Evolutionary conservation across 1,284 basidiomycete species (phyloP), one percentile per base, ranked within the genome.

Genomic region (Ustilago curta): DNA sequence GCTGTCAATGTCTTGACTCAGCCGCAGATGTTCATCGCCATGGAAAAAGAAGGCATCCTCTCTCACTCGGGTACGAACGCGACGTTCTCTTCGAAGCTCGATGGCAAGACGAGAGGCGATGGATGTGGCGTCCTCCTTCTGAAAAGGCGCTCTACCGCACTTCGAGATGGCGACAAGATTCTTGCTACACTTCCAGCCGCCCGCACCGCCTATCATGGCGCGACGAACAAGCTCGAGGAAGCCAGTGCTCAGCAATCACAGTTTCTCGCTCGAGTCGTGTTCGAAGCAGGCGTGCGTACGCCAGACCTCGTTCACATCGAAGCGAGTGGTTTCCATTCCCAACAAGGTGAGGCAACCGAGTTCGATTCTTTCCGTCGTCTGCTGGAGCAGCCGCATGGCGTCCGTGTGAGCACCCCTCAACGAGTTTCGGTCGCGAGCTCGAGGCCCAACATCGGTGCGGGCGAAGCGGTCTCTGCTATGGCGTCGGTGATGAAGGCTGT

Each of bases 11-110:
- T 68, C 8, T n/a, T 72, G 39, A 76, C 73, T 8, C 63, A 69
- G 56, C 76, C 76, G 23, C 69, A 70, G 23, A 78, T 72, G 53
- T 78, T 72, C 52, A 73, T 78, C 40, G 70, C 68, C 14, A 67
- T 78, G 66, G 76, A 78, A 61, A 74, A 72, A 27, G 48, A 72
- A 39, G 70, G 73, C 1, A 53, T 73, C 4, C 64, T 78, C 8
- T 70, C 70, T 7, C 62, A 49, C 32, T 67, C 32, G 9, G 76
- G 66, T 2, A 67, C 63, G 14, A 72, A 76, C 31, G 45, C 52
- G 5, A 74, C 71, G 1, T 77, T 77, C 50, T 67, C 62, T 12
- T 23, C 44, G 4, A 60, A 62, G 32, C 60, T 63, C 27, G 67
- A 76, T 19, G 76, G 76, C 29, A 62, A 57, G 37, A 76, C 74